These are phyloP conservation scores for Fraxinus floribunda DNA, from an alignment of 305 asterid species.

Conservation along the genomic window DNA sequence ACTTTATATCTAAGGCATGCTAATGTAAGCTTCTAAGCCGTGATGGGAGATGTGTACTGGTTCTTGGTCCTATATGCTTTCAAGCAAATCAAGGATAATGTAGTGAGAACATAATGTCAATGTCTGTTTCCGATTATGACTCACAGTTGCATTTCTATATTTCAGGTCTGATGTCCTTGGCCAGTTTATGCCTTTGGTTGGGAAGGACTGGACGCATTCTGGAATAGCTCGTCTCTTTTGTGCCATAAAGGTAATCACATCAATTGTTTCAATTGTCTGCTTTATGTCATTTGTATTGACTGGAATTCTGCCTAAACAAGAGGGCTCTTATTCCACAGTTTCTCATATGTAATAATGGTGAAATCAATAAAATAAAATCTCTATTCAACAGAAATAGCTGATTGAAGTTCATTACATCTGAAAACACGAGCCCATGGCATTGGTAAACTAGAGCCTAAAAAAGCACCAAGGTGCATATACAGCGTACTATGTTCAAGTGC, in stretches of 20 bases:
- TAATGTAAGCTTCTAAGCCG: not conserved
- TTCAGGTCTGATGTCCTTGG: conserved; percentile 97
- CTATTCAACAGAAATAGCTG: not conserved
- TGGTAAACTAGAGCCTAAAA: not conserved
- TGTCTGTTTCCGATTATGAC: conserved; percentile 10
- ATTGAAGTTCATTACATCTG: not conserved
- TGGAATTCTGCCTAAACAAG: not conserved
- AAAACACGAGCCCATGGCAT: not conserved
- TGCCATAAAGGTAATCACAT: conserved; percentile 73
- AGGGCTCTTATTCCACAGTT: not conserved
- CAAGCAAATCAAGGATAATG: not conserved
- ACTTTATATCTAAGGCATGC: not conserved
- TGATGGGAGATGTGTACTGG: not conserved
- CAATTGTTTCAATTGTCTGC: not conserved
- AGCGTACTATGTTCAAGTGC: not conserved
- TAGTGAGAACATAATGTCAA: not conserved
- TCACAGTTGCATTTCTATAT: conserved; percentile 17
- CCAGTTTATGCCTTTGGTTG: conserved; percentile 69
- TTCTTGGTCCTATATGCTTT: not conserved
- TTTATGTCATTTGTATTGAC: not conserved
- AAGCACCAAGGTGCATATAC: not conserved
- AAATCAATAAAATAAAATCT: not conserved
- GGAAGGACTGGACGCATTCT: not conserved
- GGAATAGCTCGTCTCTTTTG: conserved; percentile 70
- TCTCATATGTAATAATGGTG: not conserved